Evolutionary conservation across 2,329 filamentous ascomycete species (phyloP).

Genomic region (Macrophomina tecta): DNA sequence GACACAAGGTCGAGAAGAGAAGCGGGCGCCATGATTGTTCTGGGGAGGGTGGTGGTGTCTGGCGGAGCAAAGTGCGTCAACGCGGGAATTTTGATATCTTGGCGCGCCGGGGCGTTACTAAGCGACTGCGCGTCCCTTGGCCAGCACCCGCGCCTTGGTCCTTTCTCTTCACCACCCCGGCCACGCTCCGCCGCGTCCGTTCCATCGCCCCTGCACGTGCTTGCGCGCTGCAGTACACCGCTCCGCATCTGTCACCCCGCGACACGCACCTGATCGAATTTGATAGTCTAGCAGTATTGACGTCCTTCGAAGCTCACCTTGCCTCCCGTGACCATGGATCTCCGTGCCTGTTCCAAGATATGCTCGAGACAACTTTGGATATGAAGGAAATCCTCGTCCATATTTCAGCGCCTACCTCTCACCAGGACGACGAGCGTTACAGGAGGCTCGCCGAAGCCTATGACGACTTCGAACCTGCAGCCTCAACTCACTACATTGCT

Average conservation of each 20-base stretch:
- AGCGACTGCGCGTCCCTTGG: slow-evolving; percentile 14
- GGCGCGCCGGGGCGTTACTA: slow-evolving; percentile 22
- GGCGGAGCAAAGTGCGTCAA: slow-evolving; percentile 19
- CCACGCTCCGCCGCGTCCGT: background rate
- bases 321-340: slow-evolving; percentile 13
- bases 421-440: slow-evolving; percentile 50
- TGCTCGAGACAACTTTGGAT: slow-evolving; percentile 29
- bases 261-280: background rate
- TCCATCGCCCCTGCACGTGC: no score
- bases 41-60: slow-evolving; percentile 21
- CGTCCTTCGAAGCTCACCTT: background rate
- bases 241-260: background rate
- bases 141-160: background rate
- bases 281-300: background rate
- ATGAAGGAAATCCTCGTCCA: slow-evolving; percentile 55
- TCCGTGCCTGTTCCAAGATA: background rate
- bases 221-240: no score
- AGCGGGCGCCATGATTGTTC: slow-evolving; percentile 51
- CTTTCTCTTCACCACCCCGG: background rate
- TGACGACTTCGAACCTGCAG: slow-evolving; percentile 40
- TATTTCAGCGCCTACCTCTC: slow-evolving; percentile 51
- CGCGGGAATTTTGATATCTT: slow-evolving; percentile 29
- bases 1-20: slow-evolving; percentile 56
- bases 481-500: background rate
- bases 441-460: slow-evolving; percentile 50